Conservation (phyloP, 2,329 filamentous ascomycete genomes). For the Orbilia ellipsospora region DNA sequence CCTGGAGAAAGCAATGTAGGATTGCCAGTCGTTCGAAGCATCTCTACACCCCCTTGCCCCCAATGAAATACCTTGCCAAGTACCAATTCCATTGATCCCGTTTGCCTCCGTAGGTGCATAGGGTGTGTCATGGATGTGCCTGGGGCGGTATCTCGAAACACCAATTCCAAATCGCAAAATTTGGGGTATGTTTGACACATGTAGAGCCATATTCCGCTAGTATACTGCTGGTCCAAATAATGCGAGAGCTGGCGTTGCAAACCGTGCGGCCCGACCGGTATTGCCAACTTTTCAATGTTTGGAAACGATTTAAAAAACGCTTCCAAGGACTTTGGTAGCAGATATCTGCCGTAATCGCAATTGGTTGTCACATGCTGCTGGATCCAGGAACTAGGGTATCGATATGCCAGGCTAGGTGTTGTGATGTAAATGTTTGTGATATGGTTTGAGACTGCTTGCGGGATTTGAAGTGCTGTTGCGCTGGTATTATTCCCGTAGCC, state of each 20-base stretch:
- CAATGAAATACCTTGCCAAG: background rate
- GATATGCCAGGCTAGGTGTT: background rate
- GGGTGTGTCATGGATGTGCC: background rate
- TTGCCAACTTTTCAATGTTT: background rate
- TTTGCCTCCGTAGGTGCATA: background rate
- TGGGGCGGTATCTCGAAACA: background rate
- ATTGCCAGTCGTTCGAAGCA: background rate
- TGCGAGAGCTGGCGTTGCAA: no score
- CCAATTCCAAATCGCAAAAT: background rate
- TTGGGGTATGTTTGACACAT: background rate
- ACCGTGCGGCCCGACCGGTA: constrained; percentile 12
- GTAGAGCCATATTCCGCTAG: background rate
- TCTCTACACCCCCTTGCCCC: background rate
- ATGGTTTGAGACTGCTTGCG: background rate
- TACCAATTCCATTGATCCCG: background rate
- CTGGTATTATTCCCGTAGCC: constrained; percentile 15
- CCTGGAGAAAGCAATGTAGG: background rate
- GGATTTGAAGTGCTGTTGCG: background rate
- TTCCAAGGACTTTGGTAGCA: background rate
- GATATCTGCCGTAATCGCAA: background rate
- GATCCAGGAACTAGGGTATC: background rate
- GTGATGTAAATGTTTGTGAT: constrained; percentile 13
- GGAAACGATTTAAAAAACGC: background rate
- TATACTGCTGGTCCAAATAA: background rate
- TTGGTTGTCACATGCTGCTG: background rate